These are phyloP conservation scores for Xylaria telfairii DNA, from an alignment of 495 filamentous ascomycete genomes.

Conservation along the genomic window DNA sequence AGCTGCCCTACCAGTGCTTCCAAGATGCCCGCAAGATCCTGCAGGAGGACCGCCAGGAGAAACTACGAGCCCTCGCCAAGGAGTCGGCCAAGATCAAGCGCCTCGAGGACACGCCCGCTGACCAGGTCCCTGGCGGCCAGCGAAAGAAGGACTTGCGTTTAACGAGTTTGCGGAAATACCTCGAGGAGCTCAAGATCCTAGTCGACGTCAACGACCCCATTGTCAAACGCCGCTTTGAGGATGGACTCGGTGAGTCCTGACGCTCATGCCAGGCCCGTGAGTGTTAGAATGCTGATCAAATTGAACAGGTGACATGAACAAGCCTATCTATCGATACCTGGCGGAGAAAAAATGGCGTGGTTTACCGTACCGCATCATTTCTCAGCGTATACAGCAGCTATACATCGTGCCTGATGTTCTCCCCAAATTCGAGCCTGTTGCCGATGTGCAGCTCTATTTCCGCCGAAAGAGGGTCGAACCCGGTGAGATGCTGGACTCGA, in stretches of 20 bases:
- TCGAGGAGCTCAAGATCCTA: constrained; percentile 84
- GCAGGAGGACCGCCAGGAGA: constrained; percentile 79
- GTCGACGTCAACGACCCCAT: constrained; percentile 95
- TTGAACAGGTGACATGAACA: constrained; percentile 85
- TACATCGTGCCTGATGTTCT: constrained; percentile 93
- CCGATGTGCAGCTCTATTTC: constrained; percentile 83
- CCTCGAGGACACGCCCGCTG: constrained; percentile 63
- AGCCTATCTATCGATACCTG: constrained; percentile 93
- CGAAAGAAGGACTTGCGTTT: constrained; percentile 67
- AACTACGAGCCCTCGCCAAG: constrained; percentile 68
- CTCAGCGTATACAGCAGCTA: constrained; percentile 89
- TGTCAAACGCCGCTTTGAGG: constrained; percentile 94
- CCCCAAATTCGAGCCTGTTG: constrained; percentile 76
- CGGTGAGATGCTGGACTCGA: constrained; percentile 77
- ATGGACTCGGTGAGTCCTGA: constrained; percentile 74
- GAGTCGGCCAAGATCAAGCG: constrained; percentile 64
- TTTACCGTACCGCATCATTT: constrained; percentile 72
- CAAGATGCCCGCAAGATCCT: constrained; percentile 91
- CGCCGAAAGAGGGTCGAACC: constrained; percentile 67
- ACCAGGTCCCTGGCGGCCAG: constrained; percentile 64
- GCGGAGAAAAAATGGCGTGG: constrained; percentile 84
- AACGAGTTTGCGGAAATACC: constrained; percentile 69
- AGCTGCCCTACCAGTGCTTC: constrained; percentile 94
- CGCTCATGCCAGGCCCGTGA: neutral
- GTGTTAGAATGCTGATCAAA: constrained; percentile 29